Conservation (phyloP, 2,329 filamentous ascomycete species). For the Fonsecaea erecta region DNA sequence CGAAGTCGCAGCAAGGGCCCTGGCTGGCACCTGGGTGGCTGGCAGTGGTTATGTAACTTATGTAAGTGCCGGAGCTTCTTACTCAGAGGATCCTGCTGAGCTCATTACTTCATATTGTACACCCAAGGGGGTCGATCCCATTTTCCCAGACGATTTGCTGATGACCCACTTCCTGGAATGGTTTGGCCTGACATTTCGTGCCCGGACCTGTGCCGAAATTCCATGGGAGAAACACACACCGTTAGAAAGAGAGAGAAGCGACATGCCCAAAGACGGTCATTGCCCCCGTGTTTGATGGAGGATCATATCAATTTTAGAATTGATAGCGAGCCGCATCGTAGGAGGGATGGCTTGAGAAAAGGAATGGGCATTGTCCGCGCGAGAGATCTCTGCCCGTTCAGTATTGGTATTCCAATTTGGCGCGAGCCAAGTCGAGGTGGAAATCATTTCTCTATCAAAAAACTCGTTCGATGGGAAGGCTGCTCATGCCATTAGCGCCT, state of each 20-base stretch:
- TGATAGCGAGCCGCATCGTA: background rate
- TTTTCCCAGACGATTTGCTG: background rate
- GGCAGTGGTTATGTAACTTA: constrained; percentile 14
- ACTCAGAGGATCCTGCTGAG: constrained; percentile 18
- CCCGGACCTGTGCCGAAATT: background rate
- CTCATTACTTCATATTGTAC: constrained; percentile 6
- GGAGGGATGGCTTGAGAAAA: background rate
- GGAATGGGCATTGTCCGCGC: background rate
- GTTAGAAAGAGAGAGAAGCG: background rate
- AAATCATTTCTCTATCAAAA: constrained; percentile 14
- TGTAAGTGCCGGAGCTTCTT: constrained; percentile 15
- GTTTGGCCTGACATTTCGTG: background rate
- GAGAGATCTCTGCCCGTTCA: background rate
- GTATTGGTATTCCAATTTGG: background rate
- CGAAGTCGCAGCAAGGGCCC: background rate
- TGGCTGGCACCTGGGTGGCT: background rate
- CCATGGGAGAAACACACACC: background rate
- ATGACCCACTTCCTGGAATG: constrained; percentile 3
- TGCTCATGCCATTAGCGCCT: background rate
- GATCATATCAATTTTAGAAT: background rate
- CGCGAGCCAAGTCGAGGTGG: constrained; percentile 6
- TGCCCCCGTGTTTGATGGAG: background rate
- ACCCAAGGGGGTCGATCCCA: background rate
- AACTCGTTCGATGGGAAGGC: background rate
- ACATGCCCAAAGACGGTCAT: background rate